A percentile compares a stretch with the other conserved stretches of the same genome.
These are phyloP conservation scores for Adansonia gregorii DNA, from an alignment of 441 rosid genomes.

Conservation along the genomic window DNA sequence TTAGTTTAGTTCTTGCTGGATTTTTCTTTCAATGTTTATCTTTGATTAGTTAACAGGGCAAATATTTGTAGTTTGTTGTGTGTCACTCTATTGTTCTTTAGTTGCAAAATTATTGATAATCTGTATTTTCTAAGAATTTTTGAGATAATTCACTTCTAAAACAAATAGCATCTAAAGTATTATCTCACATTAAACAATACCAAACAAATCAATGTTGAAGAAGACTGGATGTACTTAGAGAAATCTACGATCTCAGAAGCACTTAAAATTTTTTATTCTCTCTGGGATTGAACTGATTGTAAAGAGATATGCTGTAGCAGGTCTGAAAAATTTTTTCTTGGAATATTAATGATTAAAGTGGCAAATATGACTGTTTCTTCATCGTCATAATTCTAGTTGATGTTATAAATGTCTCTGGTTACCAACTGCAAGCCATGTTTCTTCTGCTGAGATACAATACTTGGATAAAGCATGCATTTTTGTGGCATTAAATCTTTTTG, in stretches of 20 bases:
- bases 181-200: not conserved
- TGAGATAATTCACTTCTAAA: conserved; percentile 18
- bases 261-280: not conserved
- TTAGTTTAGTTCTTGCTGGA: conserved; percentile 28
- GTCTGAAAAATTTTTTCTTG: not conserved
- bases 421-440: not conserved
- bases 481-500: not conserved
- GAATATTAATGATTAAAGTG: not conserved
- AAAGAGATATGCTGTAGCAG: not conserved
- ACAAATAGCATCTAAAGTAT: conserved; percentile 1
- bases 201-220: conserved; percentile 16
- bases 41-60: conserved; percentile 20
- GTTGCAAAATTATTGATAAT: not conserved
- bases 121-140: not conserved
- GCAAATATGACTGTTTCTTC: not conserved
- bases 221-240: not conserved
- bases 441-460: not conserved
- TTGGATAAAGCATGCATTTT: not conserved
- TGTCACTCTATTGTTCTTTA: conserved; percentile 18
- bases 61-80: not conserved
- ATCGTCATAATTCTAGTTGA: not conserved
- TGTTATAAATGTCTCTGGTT: not conserved
- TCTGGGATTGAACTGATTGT: not conserved
- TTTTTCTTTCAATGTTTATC: not conserved
- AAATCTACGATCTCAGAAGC: not conserved